Percentiles rank a stretch among this genome's conserved stretches.
Conservation (phyloP, 148 eudicot species). For the Diospyros kaki region DNA sequence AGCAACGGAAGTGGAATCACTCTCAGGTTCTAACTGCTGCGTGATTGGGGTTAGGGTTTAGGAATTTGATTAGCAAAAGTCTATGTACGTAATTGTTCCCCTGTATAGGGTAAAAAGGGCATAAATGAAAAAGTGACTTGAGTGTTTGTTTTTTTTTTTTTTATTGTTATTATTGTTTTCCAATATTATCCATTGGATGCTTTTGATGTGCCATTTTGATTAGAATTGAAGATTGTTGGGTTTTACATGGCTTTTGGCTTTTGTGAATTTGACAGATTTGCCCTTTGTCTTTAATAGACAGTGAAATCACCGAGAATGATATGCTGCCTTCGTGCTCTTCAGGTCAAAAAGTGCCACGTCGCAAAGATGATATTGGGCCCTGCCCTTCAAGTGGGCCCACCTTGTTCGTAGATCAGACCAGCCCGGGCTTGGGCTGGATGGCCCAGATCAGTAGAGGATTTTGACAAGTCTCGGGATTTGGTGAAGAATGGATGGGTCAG, state of each 20-base stretch:
- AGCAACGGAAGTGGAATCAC: constrained; percentile 66
- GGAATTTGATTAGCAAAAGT: constrained; percentile 21
- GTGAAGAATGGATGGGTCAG: no score
- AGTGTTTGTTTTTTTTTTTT: constrained; percentile 35
- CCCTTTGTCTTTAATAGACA: no score
- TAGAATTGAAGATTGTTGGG: constrained; percentile 27
- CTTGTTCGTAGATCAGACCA: no score
- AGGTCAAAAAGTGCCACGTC: no score
- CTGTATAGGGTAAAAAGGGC: constrained; percentile 32
- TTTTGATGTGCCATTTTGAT: constrained; percentile 28
- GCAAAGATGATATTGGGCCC: no score
- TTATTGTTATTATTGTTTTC: no score
- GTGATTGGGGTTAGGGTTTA: constrained; percentile 28
- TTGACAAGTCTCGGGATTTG: no score
- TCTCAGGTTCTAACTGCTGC: constrained; percentile 49
- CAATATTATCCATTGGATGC: constrained; percentile 24
- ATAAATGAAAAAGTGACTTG: constrained; percentile 29
- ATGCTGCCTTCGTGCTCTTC: no score
- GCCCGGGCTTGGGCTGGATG: no score
- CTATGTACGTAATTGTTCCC: background rate
- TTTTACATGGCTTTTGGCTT: constrained; percentile 18
- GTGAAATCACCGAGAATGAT: no score
- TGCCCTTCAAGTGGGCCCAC: no score
- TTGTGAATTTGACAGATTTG: background rate
- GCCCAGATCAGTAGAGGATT: no score